These are phyloP conservation scores for Colletotrichum simmondsii DNA, from an alignment of 2,329 filamentous ascomycete species.

Conservation along the genomic window DNA sequence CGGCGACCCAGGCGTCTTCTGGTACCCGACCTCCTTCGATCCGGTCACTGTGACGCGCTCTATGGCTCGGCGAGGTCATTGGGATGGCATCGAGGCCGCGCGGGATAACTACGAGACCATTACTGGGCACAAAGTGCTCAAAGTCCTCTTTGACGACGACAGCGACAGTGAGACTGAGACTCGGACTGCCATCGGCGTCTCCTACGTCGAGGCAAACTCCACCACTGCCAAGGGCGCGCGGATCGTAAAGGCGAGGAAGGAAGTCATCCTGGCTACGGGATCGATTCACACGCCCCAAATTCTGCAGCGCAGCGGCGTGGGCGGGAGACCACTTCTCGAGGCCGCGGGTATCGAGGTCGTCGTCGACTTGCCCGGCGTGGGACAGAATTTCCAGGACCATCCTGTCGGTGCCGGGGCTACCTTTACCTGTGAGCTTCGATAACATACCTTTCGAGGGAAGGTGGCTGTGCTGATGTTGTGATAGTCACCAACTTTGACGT, in stretches of 20 bases:
- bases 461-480: too few species aligned
- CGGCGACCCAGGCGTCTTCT: conserved; percentile 43
- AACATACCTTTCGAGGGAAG: too few species aligned
- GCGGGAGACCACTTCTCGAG: conserved; percentile 45
- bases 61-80: conserved; percentile 43
- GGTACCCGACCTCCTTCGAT: conserved; percentile 45
- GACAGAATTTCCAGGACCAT: conserved; percentile 49
- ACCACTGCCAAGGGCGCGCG: conserved; percentile 25
- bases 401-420: conserved; percentile 35
- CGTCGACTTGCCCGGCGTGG: conserved; percentile 61
- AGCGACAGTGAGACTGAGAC: too few species aligned
- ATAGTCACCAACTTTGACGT: conserved; percentile 34
- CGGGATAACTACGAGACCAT: conserved; percentile 37
- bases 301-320: conserved; percentile 55
- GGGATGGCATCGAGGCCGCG: conserved; percentile 37
- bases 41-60: conserved; percentile 40
- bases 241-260: conserved; percentile 41
- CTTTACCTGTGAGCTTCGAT: conserved; percentile 31
- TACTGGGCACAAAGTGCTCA: conserved; percentile 46
- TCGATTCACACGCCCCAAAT: conserved; percentile 55
- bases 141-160: conserved; percentile 49
- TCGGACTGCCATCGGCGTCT: conserved; percentile 37
- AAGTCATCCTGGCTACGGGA: conserved; percentile 55
- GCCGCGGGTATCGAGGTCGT: conserved; percentile 61
- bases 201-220: conserved; percentile 35